Evolutionary conservation across 2,329 filamentous ascomycete genomes (phyloP), one percentile per base, ranked within the genome.

Genomic region (Alternaria novae-zelandiae): DNA sequence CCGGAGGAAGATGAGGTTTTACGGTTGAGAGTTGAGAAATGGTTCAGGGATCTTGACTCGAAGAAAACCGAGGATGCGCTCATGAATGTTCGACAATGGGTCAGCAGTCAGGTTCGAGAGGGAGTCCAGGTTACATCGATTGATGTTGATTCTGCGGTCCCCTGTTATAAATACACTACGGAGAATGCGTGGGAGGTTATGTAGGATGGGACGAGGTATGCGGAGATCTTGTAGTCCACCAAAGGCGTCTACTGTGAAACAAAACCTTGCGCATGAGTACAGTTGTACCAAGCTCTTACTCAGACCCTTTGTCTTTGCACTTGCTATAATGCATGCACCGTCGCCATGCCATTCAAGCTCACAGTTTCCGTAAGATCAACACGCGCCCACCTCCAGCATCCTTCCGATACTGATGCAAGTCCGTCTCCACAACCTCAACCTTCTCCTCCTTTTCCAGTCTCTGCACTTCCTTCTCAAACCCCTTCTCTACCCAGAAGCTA

Each of bases 401-500:
- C 41, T 75, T 78, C 20, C 76, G 67, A 65, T 79, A 80, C 20
- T 70, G 70, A 53, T 74, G 65, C n/a, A 73, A 46, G 28, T 78
- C 71, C 10, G 72, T 74, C 47, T 72, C 73, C 4, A 81, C 73
- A 46, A 81, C 74, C 67, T 78, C 79, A 43, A 81, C 81, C 64
- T 70, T 71, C 0, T 76, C 78, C 15, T 77, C 74, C 0, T 68
- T 69, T 20, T 64, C 65, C 45, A 84, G 49, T 54, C 77, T 76
- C 54, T 82, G 79, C 7, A 86, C 80, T 61, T 84, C 81, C 4
- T 72, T 74, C 69, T 83, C 78, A 70, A 83, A 88, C 0, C 85
- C 85, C 3, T 79, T 82, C 2, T 78, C 76, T 49, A 80, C 71
- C 83, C 84, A 88, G 57, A 87, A 83, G 41, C 80, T 81, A 20